phyloP scores from a whole-genome alignment of 2,329 filamentous ascomycete genomes.

The Aspergillus fischeri region DNA sequence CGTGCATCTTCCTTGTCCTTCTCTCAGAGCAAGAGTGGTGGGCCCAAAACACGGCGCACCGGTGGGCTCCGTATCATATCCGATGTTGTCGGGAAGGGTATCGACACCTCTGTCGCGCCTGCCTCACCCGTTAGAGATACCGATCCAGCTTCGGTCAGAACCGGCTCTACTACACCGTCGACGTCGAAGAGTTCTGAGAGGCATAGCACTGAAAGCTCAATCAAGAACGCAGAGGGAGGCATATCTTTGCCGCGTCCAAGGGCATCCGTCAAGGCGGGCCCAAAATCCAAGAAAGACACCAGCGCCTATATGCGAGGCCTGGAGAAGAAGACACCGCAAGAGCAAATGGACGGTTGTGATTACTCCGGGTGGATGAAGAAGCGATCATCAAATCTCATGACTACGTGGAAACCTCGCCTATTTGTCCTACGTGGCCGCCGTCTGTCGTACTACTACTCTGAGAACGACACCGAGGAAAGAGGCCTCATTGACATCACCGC shows the following conservation, averaged over 20 bases:
- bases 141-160: conserved; percentile 64
- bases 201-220: conserved; percentile 64
- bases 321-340: conserved; percentile 71
- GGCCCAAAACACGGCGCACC: conserved; percentile 53
- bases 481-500: conserved; percentile 97
- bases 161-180: conserved; percentile 67
- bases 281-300: conserved; percentile 85
- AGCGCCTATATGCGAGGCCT: conserved; percentile 89
- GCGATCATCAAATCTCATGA: conserved; percentile 92
- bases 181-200: conserved; percentile 71
- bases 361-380: conserved; percentile 99
- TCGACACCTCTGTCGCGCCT: conserved; percentile 39
- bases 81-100: conserved; percentile 60
- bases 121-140: conserved; percentile 49
- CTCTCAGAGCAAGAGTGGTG: conserved; percentile 55
- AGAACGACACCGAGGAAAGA: conserved; percentile 87
- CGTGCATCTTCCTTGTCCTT: conserved; percentile 46
- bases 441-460: conserved; percentile 92
- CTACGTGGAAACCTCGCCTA: conserved; percentile 94
- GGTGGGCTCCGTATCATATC: conserved; percentile 81
- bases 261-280: conserved; percentile 41
- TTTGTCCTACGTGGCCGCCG: conserved; percentile 90
- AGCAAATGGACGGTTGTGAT: conserved; percentile 81
- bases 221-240: conserved; percentile 45
- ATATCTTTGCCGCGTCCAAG: conserved; percentile 51